Evolutionary conservation across 78 protist species (phyloP).

Genomic region (Isochrysis galbana): DNA sequence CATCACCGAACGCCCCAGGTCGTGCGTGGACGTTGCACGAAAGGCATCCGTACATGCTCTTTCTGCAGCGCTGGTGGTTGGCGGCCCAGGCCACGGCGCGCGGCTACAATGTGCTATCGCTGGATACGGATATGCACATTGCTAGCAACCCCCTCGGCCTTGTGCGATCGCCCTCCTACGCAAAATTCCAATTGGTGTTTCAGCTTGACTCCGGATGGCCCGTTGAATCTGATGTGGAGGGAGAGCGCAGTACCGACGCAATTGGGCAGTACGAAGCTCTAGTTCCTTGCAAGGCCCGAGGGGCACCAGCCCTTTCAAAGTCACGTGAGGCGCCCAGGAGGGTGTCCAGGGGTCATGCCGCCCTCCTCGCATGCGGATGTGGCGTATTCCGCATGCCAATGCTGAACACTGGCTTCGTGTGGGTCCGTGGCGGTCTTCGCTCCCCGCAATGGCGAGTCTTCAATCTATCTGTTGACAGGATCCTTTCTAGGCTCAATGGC

Average conservation of each 20-base stretch:
- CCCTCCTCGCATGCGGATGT: not conserved
- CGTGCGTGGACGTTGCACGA: not conserved
- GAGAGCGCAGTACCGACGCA: not conserved
- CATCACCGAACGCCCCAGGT: not conserved
- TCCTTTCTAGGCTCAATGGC: not conserved
- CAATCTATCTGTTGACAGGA: not conserved
- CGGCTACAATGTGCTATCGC: conserved; percentile 8
- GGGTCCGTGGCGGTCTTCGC: not conserved
- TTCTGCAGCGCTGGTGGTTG: conserved; percentile 25
- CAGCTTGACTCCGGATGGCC: conserved; percentile 16
- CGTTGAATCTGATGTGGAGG: not conserved
- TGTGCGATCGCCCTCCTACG: not conserved
- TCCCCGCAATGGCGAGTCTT: not conserved
- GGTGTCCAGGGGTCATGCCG: no score
- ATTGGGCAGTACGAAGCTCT: not conserved
- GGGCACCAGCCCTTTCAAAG: no score
- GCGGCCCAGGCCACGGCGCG: not conserved
- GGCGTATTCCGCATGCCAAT: not conserved
- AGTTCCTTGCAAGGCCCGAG: no score
- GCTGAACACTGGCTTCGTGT: not conserved
- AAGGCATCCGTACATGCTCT: conserved; percentile 15
- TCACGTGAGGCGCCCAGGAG: no score
- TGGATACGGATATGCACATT: not conserved
- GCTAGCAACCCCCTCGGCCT: not conserved
- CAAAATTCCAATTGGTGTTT: not conserved